A percentile compares a stretch with the other conserved stretches of the same genome.
Conservation (phyloP, 1,139 yeast species). For the Yamadazyma pseudoaaseri region DNA sequence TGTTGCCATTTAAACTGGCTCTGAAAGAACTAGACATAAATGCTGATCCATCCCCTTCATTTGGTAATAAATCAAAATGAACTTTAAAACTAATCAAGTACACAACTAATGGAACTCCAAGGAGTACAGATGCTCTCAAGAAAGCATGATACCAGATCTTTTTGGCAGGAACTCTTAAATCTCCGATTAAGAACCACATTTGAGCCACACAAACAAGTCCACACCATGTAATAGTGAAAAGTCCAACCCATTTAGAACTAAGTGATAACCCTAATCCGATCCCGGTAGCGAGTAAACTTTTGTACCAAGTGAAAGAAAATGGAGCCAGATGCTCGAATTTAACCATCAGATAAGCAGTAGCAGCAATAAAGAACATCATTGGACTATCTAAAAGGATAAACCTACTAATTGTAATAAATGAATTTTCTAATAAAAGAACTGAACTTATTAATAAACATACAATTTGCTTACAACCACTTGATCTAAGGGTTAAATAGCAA, state of each 20-base stretch:
- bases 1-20: conserved; percentile 68
- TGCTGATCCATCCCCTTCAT: conserved; percentile 86
- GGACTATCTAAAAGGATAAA: conserved; percentile 91
- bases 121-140: conserved; percentile 56
- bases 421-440: conserved; percentile 76
- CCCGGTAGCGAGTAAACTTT: conserved; percentile 71
- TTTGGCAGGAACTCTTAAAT: conserved; percentile 58
- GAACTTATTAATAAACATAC: conserved; percentile 68
- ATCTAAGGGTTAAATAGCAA: conserved; percentile 76
- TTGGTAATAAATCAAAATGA: conserved; percentile 69
- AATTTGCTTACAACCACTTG: conserved; percentile 81
- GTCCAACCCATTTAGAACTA: conserved; percentile 95
- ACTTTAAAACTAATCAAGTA: conserved; percentile 74
- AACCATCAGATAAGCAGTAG: conserved; percentile 76
- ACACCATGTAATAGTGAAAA: conserved; percentile 92
- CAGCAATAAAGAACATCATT: conserved; percentile 84
- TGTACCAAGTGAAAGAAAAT: conserved; percentile 69
- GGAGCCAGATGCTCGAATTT: conserved; percentile 79
- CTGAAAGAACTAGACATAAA: conserved; percentile 91
- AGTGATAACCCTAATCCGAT: conserved; percentile 83
- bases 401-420: conserved; percentile 85
- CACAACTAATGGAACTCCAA: conserved; percentile 67
- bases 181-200: conserved; percentile 88
- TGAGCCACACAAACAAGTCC: conserved; percentile 75
- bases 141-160: conserved; percentile 53